These are phyloP conservation scores for Monosporascus sp. DNA, from an alignment of 2,329 filamentous ascomycete species.

Conservation along the genomic window DNA sequence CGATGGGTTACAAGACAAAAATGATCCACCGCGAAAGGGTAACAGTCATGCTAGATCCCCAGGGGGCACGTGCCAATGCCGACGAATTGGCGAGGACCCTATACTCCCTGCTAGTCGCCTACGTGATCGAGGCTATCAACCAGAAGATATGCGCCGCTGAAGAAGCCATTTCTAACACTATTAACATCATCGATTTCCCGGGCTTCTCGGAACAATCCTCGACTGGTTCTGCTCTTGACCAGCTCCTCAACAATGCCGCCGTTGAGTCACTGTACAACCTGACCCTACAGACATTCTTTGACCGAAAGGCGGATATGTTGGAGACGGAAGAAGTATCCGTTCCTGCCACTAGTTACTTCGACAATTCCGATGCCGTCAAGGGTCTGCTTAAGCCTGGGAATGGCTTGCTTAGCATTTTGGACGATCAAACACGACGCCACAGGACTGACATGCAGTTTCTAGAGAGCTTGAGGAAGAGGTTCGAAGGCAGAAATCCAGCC, in stretches of 20 bases:
- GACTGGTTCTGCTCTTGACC: slow-evolving; percentile 81
- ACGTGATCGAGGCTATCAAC: slow-evolving; percentile 89
- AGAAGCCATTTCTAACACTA: slow-evolving; percentile 84
- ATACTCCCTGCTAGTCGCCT: slow-evolving; percentile 90
- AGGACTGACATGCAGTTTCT: slow-evolving; percentile 85
- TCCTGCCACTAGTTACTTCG: slow-evolving; percentile 90
- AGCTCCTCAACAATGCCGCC: slow-evolving; percentile 90
- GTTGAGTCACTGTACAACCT: slow-evolving; percentile 90
- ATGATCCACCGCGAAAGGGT: slow-evolving; percentile 93
- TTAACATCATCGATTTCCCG: slow-evolving; percentile 94
- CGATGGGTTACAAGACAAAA: slow-evolving; percentile 92
- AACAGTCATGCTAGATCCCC: slow-evolving; percentile 95
- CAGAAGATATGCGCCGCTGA: slow-evolving; percentile 81
- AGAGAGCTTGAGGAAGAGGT: slow-evolving; percentile 85
- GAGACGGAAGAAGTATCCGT: slow-evolving; percentile 92
- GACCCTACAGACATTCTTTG: slow-evolving; percentile 92
- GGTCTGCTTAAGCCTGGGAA: slow-evolving; percentile 90
- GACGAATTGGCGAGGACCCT: slow-evolving; percentile 90
- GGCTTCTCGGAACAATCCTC: slow-evolving; percentile 82
- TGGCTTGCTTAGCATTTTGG: slow-evolving; percentile 86
- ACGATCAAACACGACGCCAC: slow-evolving; percentile 89
- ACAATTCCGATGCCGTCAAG: slow-evolving; percentile 91
- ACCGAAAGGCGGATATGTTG: slow-evolving; percentile 85
- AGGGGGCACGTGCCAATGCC: slow-evolving; percentile 82
- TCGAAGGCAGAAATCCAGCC: slow-evolving; percentile 88